A percentile compares a stretch with the other conserved stretches of the same genome.
These are phyloP conservation scores for Aspergillus saccharolyticus DNA, from an alignment of 495 filamentous ascomycete genomes.

Conservation along the genomic window DNA sequence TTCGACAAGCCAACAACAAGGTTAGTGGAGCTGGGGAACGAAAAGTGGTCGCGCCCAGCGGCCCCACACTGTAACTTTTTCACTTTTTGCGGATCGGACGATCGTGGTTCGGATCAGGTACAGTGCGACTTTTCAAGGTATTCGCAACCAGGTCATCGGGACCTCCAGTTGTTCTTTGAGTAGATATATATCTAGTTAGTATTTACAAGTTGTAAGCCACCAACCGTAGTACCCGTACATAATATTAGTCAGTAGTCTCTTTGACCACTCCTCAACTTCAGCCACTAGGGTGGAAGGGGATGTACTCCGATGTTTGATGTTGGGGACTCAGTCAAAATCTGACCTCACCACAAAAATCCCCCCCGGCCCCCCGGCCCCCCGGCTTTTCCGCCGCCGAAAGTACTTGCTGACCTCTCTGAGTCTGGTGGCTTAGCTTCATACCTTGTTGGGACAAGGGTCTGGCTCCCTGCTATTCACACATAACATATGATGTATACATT, in stretches of 20 bases:
- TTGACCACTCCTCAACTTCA: neutral
- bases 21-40: too few species aligned
- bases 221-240: too few species aligned
- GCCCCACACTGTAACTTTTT: too few species aligned
- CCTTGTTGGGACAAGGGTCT: neutral
- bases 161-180: neutral
- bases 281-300: neutral
- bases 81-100: neutral
- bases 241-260: too few species aligned
- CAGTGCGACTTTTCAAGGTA: neutral
- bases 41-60: neutral
- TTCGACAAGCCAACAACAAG: too few species aligned
- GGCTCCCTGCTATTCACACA: neutral
- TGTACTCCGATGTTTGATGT: too few species aligned
- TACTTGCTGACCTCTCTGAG: too few species aligned
- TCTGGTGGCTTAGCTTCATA: neutral
- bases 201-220: too few species aligned
- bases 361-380: too few species aligned
- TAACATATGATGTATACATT: neutral
- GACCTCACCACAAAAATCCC: neutral
- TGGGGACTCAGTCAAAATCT: neutral
- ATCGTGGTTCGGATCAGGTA: neutral
- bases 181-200: neutral
- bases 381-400: too few species aligned
- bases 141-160: neutral